phyloP scores from a whole-genome alignment of 2,329 filamentous ascomycete genomes.

The Hortaea sp. region DNA sequence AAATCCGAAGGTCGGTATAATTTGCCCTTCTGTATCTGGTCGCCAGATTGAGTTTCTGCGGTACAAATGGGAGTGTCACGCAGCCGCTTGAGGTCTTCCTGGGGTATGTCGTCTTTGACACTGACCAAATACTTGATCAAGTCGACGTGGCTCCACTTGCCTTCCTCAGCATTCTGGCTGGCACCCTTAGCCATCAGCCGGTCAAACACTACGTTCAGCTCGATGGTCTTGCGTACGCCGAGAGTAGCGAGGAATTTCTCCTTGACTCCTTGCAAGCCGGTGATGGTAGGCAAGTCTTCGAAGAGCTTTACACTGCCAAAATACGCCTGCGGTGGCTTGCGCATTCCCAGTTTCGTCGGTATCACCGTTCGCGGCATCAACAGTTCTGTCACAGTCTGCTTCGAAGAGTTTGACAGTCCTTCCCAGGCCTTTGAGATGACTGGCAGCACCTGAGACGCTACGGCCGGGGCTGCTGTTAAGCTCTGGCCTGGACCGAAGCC shows the following conservation, averaged over 20 bases:
- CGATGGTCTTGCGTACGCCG: constrained; percentile 89
- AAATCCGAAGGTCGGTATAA: constrained; percentile 68
- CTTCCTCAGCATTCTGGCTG: constrained; percentile 35
- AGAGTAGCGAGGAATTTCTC: constrained; percentile 78
- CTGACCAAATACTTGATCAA: constrained; percentile 89
- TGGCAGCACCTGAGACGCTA: constrained; percentile 66
- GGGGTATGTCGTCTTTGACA: constrained; percentile 79
- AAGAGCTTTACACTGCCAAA: constrained; percentile 92
- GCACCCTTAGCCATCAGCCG: constrained; percentile 59
- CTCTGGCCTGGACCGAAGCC: constrained; percentile 54
- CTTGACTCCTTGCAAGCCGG: constrained; percentile 67
- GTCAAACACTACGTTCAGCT: constrained; percentile 86
- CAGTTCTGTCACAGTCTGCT: constrained; percentile 52
- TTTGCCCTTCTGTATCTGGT: constrained; percentile 20
- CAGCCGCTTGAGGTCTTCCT: constrained; percentile 68
- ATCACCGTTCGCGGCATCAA: constrained; percentile 64
- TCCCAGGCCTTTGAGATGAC: constrained; percentile 90
- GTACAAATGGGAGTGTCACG: constrained; percentile 72
- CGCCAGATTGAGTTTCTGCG: constrained; percentile 49
- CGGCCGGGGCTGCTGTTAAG: constrained; percentile 60
- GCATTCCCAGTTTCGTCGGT: constrained; percentile 87
- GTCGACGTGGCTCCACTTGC: constrained; percentile 83
- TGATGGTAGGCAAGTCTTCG: constrained; percentile 78
- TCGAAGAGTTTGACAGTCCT: constrained; percentile 56
- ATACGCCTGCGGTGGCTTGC: constrained; percentile 72